Evolutionary conservation across 768 basidiomycete genomes (phyloP), one percentile per base, ranked within the genome.

Genomic region (Macrolepiota fuliginosa): DNA sequence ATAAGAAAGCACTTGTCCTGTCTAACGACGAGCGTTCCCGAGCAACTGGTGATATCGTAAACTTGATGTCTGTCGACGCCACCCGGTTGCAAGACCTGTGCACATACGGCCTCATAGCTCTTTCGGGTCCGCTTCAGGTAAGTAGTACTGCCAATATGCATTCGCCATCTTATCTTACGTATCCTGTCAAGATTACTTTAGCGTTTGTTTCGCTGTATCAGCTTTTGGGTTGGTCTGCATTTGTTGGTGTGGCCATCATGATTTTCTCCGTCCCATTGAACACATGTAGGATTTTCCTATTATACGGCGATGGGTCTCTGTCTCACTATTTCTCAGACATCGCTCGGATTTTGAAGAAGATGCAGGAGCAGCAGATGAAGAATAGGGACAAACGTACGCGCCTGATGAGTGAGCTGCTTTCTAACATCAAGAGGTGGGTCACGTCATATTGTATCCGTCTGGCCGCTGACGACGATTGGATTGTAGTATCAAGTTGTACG

Each of bases 341-440:
- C 60, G 93, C 94, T 1, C 70, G 84, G 4, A 75, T 83, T 55
- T 69, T 91, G 54, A 92, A 92, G 70, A 78, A 72, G 40, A 85
- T 96, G 79, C 93, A 97, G 69, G 84, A 91, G 64, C 68, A 86
- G 66, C 94, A 98, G 72, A 98, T 98, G 96, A 94, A 94, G 73
- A 93, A 90, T 73, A 84, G 94, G 62, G 95, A 96, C 69, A 81
- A 84, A 66, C 83, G 92, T 35, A 93, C 91, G 7, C 77, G 89
- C 45, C 75, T 96, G 49, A 97, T 98, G 96, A 94, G 85, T 65
- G 96, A 98, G 74, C 79, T 98, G n/a, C 77, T 98, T 4, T 83
- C 86, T 61, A 98, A 96, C 70, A 97, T 98, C 69, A 90, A 90
- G 70, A 93, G 88, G 89, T 85, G 42, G 27, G 64, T 25, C 13